A percentile compares a stretch with the other conserved stretches of the same genome.
Conservation (phyloP, 2,329 filamentous ascomycete genomes). For the Sporothrix protearum region DNA sequence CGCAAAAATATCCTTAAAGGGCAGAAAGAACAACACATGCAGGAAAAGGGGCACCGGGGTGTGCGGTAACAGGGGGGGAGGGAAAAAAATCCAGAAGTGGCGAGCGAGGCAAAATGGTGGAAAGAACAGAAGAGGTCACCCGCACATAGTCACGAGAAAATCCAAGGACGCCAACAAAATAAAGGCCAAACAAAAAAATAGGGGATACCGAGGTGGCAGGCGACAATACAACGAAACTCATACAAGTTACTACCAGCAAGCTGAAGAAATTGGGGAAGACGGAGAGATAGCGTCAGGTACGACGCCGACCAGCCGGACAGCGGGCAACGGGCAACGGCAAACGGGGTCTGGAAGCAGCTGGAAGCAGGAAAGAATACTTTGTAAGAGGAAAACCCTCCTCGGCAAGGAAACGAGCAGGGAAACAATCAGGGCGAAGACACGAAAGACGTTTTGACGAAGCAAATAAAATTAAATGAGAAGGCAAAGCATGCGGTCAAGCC, state of each 20-base stretch:
- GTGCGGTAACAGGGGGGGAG: not conserved
- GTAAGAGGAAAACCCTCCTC: slow-evolving; percentile 7
- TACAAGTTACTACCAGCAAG: no score
- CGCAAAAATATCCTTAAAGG: not conserved
- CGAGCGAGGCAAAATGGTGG: not conserved
- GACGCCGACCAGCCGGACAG: slow-evolving; percentile 22
- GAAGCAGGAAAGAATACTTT: slow-evolving; percentile 13
- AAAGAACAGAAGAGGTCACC: slow-evolving; percentile 7
- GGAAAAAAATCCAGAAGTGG: not conserved
- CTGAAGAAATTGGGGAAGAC: not conserved
- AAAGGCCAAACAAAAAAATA: not conserved
- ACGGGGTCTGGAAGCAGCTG: slow-evolving; percentile 2
- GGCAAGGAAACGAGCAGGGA: slow-evolving; percentile 2
- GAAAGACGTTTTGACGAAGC: not conserved
- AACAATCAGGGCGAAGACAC: not conserved
- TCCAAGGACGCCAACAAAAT: not conserved
- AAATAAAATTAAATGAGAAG: not conserved
- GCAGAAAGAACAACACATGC: slow-evolving; percentile 3
- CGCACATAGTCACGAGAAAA: not conserved
- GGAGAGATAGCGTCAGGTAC: slow-evolving; percentile 21
- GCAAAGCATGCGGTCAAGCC: slow-evolving; percentile 11
- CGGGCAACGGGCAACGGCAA: slow-evolving; percentile 20
- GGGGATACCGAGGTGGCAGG: not conserved
- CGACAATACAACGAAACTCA: not conserved
- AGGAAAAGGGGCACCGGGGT: not conserved